A percentile compares a stretch with the other conserved stretches of the same genome.
Conservation (phyloP, 176 grass and related monocot genomes). For the Thalia dealbata region DNA sequence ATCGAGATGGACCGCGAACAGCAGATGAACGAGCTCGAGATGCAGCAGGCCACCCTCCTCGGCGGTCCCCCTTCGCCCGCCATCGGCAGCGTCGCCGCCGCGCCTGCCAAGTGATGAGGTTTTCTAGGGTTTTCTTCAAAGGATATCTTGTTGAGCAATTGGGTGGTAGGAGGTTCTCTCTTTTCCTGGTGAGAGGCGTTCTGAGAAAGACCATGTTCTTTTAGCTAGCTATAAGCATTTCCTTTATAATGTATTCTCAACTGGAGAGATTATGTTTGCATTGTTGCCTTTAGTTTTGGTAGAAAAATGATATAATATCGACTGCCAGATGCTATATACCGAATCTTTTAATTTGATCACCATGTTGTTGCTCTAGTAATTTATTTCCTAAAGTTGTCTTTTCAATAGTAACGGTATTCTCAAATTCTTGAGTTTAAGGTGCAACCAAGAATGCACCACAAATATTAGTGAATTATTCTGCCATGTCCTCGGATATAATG, state of each 20-base stretch:
- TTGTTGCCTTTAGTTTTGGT: background rate
- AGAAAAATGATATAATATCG: background rate
- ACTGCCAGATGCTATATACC: background rate
- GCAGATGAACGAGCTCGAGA: slow-evolving; percentile 17
- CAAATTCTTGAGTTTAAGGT: background rate
- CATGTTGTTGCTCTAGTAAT: background rate
- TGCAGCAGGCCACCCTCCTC: slow-evolving; percentile 17
- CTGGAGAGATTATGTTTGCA: background rate
- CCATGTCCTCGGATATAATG: background rate
- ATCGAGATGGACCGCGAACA: slow-evolving; percentile 19
- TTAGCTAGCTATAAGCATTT: background rate
- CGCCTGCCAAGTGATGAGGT: background rate
- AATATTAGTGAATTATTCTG: background rate
- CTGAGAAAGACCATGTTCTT: background rate
- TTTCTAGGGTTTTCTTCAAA: background rate
- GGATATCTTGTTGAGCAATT: background rate
- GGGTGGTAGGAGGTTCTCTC: background rate
- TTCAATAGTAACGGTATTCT: background rate
- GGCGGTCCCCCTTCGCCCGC: background rate
- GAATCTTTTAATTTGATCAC: background rate
- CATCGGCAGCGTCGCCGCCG: background rate
- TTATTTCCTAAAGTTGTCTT: background rate
- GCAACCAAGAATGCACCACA: background rate
- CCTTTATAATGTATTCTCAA: background rate
- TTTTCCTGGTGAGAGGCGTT: background rate